Conservation (phyloP, 441 rosid genomes). For the Capsella rubella region DNA sequence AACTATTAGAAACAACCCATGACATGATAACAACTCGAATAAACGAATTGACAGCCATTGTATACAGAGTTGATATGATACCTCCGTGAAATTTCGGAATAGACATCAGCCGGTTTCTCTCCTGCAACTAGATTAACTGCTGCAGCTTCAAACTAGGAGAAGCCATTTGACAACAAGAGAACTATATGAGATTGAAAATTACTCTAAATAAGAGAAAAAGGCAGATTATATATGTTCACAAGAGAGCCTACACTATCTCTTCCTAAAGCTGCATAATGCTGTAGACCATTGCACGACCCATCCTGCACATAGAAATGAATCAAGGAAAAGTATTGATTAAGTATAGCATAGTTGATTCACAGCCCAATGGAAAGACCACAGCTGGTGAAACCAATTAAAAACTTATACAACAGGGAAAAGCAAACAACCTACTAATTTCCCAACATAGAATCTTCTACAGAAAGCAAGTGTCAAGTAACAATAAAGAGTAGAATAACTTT, state of each 20-base stretch:
- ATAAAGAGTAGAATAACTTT: neutral
- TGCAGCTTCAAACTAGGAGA: conserved; percentile 83
- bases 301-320: conserved; percentile 57
- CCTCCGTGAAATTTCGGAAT: conserved; percentile 95
- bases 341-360: conserved; percentile 4
- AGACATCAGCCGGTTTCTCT: conserved; percentile 94
- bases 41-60: conserved; percentile 12
- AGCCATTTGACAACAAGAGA: conserved; percentile 44
- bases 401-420: neutral
- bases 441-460: conserved; percentile 12
- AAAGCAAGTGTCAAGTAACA: conserved; percentile 12
- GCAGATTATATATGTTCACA: conserved; percentile 17
- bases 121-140: conserved; percentile 90
- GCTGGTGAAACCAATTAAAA: neutral
- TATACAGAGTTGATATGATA: conserved; percentile 39
- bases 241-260: conserved; percentile 75
- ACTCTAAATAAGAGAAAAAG: conserved; percentile 25
- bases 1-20: conserved; percentile 9
- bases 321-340: neutral
- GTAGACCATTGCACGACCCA: conserved; percentile 97
- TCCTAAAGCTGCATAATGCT: conserved; percentile 97
- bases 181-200: conserved; percentile 21
- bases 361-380: conserved; percentile 10
- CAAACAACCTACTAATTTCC: neutral
- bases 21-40: conserved; percentile 18